Evolutionary conservation across 1,284 basidiomycete genomes (phyloP).

Genomic region (Sporisorium reilianum): DNA sequence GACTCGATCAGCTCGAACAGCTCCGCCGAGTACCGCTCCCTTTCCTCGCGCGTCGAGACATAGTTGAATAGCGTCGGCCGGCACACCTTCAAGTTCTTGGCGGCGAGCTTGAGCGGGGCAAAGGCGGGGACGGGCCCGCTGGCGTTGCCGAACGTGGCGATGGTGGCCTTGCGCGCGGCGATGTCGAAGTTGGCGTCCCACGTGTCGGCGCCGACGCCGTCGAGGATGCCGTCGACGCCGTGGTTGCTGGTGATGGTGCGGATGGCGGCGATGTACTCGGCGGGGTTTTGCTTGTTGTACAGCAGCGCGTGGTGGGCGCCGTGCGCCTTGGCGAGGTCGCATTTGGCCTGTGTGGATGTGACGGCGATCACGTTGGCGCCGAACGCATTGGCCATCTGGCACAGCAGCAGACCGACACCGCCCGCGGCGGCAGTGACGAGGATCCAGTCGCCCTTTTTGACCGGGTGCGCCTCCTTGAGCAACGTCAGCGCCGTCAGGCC

Average conservation of each 20-base stretch:
- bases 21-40: slow-evolving; percentile 76
- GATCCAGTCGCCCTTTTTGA: slow-evolving; percentile 76
- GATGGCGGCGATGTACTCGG: slow-evolving; percentile 69
- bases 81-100: slow-evolving; percentile 81
- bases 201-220: slow-evolving; percentile 83
- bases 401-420: slow-evolving; percentile 74
- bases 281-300: slow-evolving; percentile 73
- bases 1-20: slow-evolving; percentile 77
- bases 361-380: slow-evolving; percentile 94
- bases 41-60: slow-evolving; percentile 79
- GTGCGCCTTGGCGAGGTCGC: slow-evolving; percentile 80
- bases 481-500: slow-evolving; percentile 85
- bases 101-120: slow-evolving; percentile 77
- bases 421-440: slow-evolving; percentile 92
- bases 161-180: slow-evolving; percentile 71
- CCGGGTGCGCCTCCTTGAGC: slow-evolving; percentile 83
- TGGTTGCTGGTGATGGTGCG: slow-evolving; percentile 78
- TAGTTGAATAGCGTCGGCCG: slow-evolving; percentile 70
- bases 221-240: slow-evolving; percentile 85
- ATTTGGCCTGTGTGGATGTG: slow-evolving; percentile 87
- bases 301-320: slow-evolving; percentile 90
- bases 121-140: slow-evolving; percentile 79
- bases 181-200: slow-evolving; percentile 79
- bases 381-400: slow-evolving; percentile 72
- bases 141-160: slow-evolving; percentile 92